Evolutionary conservation across 495 filamentous ascomycete species (phyloP), one percentile per base, ranked within the genome.

Genomic region (Annulohypoxylon stygium): DNA sequence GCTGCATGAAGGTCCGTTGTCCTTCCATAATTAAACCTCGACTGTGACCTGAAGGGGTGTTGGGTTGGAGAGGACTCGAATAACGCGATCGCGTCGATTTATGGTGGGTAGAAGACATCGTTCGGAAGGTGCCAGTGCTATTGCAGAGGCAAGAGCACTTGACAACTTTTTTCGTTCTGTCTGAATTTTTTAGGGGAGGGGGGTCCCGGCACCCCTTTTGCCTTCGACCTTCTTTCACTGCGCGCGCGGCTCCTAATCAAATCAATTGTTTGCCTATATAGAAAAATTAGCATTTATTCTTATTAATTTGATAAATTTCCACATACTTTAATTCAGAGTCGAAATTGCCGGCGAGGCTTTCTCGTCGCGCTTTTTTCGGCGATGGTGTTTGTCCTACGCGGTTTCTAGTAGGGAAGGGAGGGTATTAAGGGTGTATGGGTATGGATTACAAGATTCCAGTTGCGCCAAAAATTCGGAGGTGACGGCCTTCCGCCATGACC

Each of bases 31-130:
- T 73, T 75, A 66, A 61, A 66, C 78, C 55, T 80, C 78, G 68
- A 78, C 74, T 77, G 79, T 80, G 71, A 70, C 78, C 62, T 34
- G 65, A 67, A 10, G 75, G 71, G n/a, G 67, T 74, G 33, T 78
- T 80, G 34, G 81, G 67, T 51, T 78, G 76, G 58, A 84, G 80
- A 12, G 89, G 89, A 65, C 87, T 90, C 67, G 88, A 86, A 55
- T 81, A 84, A 14, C 88, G 84, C 75, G 86, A 88, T 81, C 82
- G 82, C 53, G 81, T 78, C 16, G 84, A 67, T 78, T 81, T 81
- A 69, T 74, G 75, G 61, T 77, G 80, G 43, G 79, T 16, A 18
- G 51, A 68, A 61, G 81, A 68, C 64, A 80, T 75, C 12, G 39
- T 43, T 65, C 33, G n/a, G 39, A 3, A 47, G 33, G 20, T 37